Evolutionary conservation across 2,329 filamentous ascomycete genomes (phyloP).

Genomic region (Botrytis tulipae): DNA sequence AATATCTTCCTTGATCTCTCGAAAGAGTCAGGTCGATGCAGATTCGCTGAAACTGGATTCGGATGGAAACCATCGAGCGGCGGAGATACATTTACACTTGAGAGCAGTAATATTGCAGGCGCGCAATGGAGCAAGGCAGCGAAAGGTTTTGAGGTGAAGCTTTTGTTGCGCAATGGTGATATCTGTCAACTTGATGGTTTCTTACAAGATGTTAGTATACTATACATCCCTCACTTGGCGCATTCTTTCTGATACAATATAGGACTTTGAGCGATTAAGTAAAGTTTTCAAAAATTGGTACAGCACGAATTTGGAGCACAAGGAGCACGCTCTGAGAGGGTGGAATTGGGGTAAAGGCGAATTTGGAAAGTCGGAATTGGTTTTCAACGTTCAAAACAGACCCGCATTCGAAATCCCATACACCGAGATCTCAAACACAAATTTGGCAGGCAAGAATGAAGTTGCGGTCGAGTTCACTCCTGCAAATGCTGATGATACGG

Average conservation of each 20-base stretch:
- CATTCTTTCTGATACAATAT: constrained; percentile 25
- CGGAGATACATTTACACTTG: constrained; percentile 90
- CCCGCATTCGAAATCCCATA: constrained; percentile 97
- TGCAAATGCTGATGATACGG: constrained; percentile 67
- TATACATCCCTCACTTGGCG: constrained; percentile 8
- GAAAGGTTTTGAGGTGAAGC: constrained; percentile 90
- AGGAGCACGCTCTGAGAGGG: constrained; percentile 89
- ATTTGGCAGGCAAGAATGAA: constrained; percentile 95
- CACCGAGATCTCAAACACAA: constrained; percentile 96
- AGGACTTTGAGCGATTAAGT: constrained; percentile 84
- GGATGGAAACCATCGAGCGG: constrained; percentile 90
- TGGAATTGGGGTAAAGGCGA: constrained; percentile 99
- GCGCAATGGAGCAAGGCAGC: constrained; percentile 95
- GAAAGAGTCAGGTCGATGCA: constrained; percentile 86
- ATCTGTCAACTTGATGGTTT: constrained; percentile 95
- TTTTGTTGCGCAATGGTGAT: constrained; percentile 78
- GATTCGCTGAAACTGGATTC: constrained; percentile 89
- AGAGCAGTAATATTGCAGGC: constrained; percentile 77
- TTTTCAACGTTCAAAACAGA: constrained; percentile 95
- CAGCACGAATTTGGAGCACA: constrained; percentile 85
- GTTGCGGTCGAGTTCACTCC: constrained; percentile 91
- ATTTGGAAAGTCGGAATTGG: constrained; percentile 89
- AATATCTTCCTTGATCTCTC: constrained; percentile 96
- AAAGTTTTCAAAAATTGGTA: constrained; percentile 99
- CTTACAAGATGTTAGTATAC: constrained; percentile 65